phyloP scores from a whole-genome alignment of 805 yeast genomes.

The Saccharomycopsis babjevae region DNA sequence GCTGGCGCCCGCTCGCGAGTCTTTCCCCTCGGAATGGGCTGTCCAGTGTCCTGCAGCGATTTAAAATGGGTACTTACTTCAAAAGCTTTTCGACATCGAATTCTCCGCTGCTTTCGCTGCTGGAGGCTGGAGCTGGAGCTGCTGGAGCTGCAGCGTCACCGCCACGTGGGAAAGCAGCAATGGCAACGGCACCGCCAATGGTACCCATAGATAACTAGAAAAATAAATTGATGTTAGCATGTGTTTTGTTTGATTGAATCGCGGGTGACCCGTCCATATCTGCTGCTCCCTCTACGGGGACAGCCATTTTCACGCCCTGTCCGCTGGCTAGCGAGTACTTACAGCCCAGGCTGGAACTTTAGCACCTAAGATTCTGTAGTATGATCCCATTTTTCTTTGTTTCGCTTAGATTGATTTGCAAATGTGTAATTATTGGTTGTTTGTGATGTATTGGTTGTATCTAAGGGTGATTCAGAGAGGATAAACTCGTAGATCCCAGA shows the following conservation, averaged over 20 bases:
- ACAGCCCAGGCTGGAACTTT: constrained; percentile 19
- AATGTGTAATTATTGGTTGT: neutral
- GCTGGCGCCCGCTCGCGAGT: no score
- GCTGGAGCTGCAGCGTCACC: constrained; percentile 20
- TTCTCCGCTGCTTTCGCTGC: constrained; percentile 24
- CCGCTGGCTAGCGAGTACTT: neutral
- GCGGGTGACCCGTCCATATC: no score
- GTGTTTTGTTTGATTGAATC: no score
- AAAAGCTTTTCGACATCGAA: constrained; percentile 27
- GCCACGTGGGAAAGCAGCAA: constrained; percentile 22
- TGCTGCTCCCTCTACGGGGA: no score
- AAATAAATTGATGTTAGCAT: neutral
- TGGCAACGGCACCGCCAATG: constrained; percentile 26
- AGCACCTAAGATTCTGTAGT: constrained; percentile 17
- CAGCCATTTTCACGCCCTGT: no score
- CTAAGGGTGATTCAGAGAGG: no score
- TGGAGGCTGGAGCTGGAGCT: constrained; percentile 21
- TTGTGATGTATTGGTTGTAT: no score
- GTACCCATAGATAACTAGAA: constrained; percentile 27
- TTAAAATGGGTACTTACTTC: constrained; percentile 20
- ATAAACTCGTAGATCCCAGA: no score
- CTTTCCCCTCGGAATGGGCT: no score
- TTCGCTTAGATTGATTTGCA: no score
- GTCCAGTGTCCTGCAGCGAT: no score
- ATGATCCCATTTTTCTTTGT: constrained; percentile 13